Conservation (phyloP, 441 rosid species). For the Erodium chrysanthum region DNA sequence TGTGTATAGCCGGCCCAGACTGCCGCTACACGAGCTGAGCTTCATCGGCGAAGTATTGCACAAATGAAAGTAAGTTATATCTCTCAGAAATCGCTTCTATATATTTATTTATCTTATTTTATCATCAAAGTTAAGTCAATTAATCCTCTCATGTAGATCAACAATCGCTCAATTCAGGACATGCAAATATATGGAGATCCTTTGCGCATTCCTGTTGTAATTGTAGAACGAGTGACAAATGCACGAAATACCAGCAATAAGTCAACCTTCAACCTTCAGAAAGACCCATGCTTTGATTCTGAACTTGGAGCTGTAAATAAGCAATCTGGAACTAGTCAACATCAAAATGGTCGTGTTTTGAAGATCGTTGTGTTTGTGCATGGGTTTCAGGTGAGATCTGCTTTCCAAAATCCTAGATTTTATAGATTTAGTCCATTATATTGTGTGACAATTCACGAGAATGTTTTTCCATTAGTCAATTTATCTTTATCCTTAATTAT, state of each 20-base stretch:
- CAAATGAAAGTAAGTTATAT: constrained; percentile 67
- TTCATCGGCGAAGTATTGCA: constrained; percentile 88
- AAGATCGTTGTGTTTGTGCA: constrained; percentile 85
- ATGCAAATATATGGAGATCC: constrained; percentile 81
- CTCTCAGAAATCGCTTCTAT: neutral
- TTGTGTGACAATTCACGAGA: no score
- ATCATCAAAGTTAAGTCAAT: neutral
- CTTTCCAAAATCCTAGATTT: neutral
- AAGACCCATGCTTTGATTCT: constrained; percentile 12
- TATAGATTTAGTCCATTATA: neutral
- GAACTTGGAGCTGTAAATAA: constrained; percentile 26
- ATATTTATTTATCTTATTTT: neutral
- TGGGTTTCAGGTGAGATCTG: constrained; percentile 80
- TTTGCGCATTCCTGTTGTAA: constrained; percentile 61
- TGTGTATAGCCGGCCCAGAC: constrained; percentile 57
- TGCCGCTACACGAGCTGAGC: constrained; percentile 81
- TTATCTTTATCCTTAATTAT: no score
- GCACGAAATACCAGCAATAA: constrained; percentile 66
- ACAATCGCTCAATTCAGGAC: constrained; percentile 74
- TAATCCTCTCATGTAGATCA: constrained; percentile 50
- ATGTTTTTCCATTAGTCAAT: no score
- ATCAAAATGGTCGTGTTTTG: constrained; percentile 41
- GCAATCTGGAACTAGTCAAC: constrained; percentile 18
- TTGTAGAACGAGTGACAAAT: constrained; percentile 66
- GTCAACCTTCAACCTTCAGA: constrained; percentile 35